Base-by-base conservation (phyloP, 164 flowering plant species). In the Malania oleifera region DNA sequence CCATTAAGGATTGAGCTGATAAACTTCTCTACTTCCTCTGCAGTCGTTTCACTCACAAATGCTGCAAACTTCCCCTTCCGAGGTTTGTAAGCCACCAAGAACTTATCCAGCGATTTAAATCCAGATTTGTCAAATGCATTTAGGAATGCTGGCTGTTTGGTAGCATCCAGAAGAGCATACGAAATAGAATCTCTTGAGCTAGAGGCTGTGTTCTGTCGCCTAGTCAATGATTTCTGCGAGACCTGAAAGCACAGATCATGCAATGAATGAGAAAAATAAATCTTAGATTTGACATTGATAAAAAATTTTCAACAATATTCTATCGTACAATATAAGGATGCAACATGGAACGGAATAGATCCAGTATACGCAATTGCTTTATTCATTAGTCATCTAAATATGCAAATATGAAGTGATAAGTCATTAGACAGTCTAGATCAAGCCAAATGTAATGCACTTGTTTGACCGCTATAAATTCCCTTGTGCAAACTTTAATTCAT, bases 51-150 rank as follows among this genome's bases (percentile, higher is more conserved):
- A 14, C 74, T 74, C 0, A 45, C 37, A 59, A 72, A 81, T 27
- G 70, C 65, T 22, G 90, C 86, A 67, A 77, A 92, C 70, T 81
- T 92, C 26, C 75, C 78, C 67, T 65, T 89, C 54, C 85, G 77
- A 26, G 91, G 95, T 69, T 89, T 92, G 75, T 82, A 92, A 8
- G 96, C 96, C 44, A 92, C 49, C 71, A 92, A 57, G 23, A 84
- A 13, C 56, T 63, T 72, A 51, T 86, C 87, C 3, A 64, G 52
- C 39, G 85, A 79, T 69, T 80, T 83, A 70, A 80, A 87, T 15
- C 85, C 90, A 4, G 79, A 64, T 60, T 73, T 80, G 51, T 83
- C 88, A 40, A 93, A 75, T 22, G 95, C 77, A n/a, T 70, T 67
- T 22, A 89, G 66, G 60, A 93, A 89, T n/a, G 74, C 52, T 37